Percentiles rank a stretch among this genome's conserved stretches.
Evolutionary conservation across 106 monocot genomes (phyloP).

Genomic region (Acanthochlamys bracteata): DNA sequence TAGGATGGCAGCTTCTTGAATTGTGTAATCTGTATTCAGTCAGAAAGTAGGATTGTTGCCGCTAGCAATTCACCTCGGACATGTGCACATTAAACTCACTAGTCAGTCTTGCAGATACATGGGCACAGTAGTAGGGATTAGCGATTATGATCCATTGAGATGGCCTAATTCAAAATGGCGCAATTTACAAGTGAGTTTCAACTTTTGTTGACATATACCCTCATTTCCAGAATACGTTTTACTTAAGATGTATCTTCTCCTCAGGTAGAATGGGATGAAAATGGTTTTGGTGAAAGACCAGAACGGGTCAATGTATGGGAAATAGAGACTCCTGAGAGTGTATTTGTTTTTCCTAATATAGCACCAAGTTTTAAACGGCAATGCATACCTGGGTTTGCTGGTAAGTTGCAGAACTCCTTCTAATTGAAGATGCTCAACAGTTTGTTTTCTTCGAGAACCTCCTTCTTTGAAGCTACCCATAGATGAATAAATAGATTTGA

Average conservation of each 20-base stretch:
- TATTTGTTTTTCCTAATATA: constrained; percentile 47
- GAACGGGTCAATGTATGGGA: constrained; percentile 91
- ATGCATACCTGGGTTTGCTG: constrained; percentile 36
- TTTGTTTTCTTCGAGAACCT: too few species aligned
- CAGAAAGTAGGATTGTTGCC: too few species aligned
- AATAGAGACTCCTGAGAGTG: constrained; percentile 75
- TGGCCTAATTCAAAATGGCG: constrained; percentile 98
- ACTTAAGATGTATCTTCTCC: neutral
- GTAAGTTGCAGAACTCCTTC: constrained; percentile 18
- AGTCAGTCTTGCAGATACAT: constrained; percentile 42
- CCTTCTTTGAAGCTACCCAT: too few species aligned
- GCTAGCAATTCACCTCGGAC: too few species aligned
- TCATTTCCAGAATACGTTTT: neutral
- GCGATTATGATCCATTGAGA: constrained; percentile 73
- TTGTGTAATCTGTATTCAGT: too few species aligned
- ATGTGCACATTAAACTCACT: too few species aligned
- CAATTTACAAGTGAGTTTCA: constrained; percentile 62
- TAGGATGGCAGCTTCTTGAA: too few species aligned
- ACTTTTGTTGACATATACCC: neutral
- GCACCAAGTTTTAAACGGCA: constrained; percentile 48
- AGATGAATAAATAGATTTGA: too few species aligned
- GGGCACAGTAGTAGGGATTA: constrained; percentile 75
- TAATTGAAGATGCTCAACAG: neutral
- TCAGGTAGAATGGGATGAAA: constrained; percentile 99
- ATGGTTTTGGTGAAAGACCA: constrained; percentile 68